A percentile compares a stretch with the other conserved stretches of the same genome.
Conservation (phyloP, 2,329 filamentous ascomycete genomes). For the Trichophyton simii region DNA sequence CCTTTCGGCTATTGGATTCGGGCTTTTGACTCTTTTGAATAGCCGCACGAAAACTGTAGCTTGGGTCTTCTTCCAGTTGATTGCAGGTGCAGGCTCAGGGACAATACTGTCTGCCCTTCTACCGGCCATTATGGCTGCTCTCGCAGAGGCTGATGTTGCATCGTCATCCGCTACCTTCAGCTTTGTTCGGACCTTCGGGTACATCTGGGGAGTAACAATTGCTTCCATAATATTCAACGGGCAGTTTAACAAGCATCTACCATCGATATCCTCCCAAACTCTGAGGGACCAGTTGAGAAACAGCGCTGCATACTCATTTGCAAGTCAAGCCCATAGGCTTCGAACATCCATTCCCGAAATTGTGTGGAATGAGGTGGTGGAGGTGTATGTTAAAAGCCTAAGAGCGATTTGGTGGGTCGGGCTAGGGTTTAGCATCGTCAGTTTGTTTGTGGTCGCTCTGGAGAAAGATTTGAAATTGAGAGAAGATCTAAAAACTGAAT, state of each 20-base stretch:
- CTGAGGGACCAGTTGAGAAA: background rate
- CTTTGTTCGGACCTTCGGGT: slow-evolving; percentile 23
- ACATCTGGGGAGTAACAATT: slow-evolving; percentile 23
- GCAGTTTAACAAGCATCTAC: slow-evolving; percentile 12
- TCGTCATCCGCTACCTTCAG: slow-evolving; percentile 19
- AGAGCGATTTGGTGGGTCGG: slow-evolving; percentile 17
- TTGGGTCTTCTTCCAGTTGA: slow-evolving; percentile 35
- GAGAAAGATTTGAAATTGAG: slow-evolving; percentile 29
- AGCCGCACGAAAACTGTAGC: slow-evolving; percentile 23
- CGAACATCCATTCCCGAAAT: background rate
- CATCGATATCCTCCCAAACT: background rate
- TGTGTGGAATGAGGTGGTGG: slow-evolving; percentile 15
- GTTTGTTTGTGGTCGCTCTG: slow-evolving; percentile 24
- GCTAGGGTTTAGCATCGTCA: slow-evolving; percentile 21
- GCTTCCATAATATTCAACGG: slow-evolving; percentile 24
- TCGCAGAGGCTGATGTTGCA: slow-evolving; percentile 21
- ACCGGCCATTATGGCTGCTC: slow-evolving; percentile 33
- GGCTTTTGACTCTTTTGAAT: slow-evolving; percentile 32
- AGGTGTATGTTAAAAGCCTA: slow-evolving; percentile 19
- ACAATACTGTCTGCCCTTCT: slow-evolving; percentile 32
- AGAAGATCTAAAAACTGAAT: slow-evolving; percentile 29
- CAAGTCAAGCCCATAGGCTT: background rate
- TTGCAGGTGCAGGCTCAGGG: slow-evolving; percentile 33
- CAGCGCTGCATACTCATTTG: slow-evolving; percentile 7
- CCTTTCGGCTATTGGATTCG: slow-evolving; percentile 30